Conservation (phyloP, 257 asterid species). For the Solanum etuberosum region DNA sequence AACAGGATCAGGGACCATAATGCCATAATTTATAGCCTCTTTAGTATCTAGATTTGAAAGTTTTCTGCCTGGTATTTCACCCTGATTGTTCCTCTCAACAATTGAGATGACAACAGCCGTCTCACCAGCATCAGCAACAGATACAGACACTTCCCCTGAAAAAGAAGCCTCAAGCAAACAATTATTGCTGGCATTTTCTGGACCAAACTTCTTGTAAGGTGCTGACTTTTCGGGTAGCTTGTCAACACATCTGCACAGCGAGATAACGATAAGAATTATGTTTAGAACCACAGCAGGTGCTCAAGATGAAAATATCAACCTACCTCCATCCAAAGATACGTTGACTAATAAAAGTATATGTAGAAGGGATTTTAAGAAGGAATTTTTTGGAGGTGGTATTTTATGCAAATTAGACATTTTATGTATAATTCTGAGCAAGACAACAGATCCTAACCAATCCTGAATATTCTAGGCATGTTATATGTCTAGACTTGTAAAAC, state of each 20-base stretch:
- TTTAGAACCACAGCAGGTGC: slow-evolving; percentile 1
- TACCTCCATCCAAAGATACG: not conserved
- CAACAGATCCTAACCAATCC: not conserved
- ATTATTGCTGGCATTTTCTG: slow-evolving; percentile 23
- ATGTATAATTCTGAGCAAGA: not conserved
- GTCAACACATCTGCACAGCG: slow-evolving; percentile 52
- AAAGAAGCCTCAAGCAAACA: slow-evolving; percentile 36
- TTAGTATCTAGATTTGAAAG: slow-evolving; percentile 11
- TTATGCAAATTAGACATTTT: not conserved
- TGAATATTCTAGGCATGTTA: not conserved
- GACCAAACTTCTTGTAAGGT: slow-evolving; percentile 23
- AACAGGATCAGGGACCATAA: slow-evolving; percentile 15
- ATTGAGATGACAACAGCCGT: slow-evolving; percentile 69
- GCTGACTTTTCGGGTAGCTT: slow-evolving; percentile 19
- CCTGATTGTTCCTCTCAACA: slow-evolving; percentile 40
- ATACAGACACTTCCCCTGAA: slow-evolving; percentile 63
- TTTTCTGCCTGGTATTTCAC: slow-evolving; percentile 25
- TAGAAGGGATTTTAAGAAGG: not conserved
- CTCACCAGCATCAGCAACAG: slow-evolving; percentile 89
- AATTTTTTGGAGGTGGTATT: not conserved
- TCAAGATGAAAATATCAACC: not conserved
- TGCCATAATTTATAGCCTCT: slow-evolving; percentile 14
- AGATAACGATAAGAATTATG: slow-evolving; percentile 15
- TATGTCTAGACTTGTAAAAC: not conserved
- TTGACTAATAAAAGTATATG: not conserved